Evolutionary conservation across 352 stramenopile genomes (phyloP).

Genomic region (Pilasporangium apinafurcum): DNA sequence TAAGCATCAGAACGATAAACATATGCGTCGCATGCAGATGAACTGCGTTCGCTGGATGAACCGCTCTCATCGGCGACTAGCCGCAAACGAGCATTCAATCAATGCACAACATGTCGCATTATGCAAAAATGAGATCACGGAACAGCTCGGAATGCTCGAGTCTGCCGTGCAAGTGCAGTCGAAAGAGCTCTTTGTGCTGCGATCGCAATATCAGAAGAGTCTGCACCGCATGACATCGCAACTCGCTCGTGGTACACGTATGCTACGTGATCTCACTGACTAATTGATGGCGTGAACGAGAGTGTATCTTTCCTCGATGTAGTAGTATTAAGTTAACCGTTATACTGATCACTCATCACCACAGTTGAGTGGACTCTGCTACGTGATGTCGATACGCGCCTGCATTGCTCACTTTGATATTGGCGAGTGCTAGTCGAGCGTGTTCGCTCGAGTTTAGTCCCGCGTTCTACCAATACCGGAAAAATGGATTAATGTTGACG

Average conservation of each 20-base stretch:
- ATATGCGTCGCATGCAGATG: conserved; percentile 46
- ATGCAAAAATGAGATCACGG: conserved; percentile 36
- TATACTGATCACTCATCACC: conserved; percentile 19
- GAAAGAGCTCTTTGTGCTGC: conserved; percentile 40
- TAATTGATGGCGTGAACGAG: neutral
- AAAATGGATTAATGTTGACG: too few species aligned
- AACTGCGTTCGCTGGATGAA: conserved; percentile 69
- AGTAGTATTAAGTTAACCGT: neutral
- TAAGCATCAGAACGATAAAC: conserved; percentile 40
- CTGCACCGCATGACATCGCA: conserved; percentile 36
- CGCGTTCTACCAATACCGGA: conserved; percentile 27
- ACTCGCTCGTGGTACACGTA: conserved; percentile 22
- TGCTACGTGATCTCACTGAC: conserved; percentile 24
- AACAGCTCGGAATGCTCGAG: conserved; percentile 36
- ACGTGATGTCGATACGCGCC: conserved; percentile 64
- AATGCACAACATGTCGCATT: conserved; percentile 31
- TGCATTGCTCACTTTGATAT: conserved; percentile 62
- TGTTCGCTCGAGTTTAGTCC: conserved; percentile 62
- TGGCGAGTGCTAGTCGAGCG: conserved; percentile 53
- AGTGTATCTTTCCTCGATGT: conserved; percentile 1
- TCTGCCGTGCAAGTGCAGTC: conserved; percentile 25
- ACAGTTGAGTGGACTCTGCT: conserved; percentile 47
- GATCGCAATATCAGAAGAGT: conserved; percentile 41
- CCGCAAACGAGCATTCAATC: conserved; percentile 21
- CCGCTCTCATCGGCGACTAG: conserved; percentile 36